Evolutionary conservation across 1,284 basidiomycete genomes (phyloP), one percentile per base, ranked within the genome.

Genomic region (Chalciporus piperatoides): DNA sequence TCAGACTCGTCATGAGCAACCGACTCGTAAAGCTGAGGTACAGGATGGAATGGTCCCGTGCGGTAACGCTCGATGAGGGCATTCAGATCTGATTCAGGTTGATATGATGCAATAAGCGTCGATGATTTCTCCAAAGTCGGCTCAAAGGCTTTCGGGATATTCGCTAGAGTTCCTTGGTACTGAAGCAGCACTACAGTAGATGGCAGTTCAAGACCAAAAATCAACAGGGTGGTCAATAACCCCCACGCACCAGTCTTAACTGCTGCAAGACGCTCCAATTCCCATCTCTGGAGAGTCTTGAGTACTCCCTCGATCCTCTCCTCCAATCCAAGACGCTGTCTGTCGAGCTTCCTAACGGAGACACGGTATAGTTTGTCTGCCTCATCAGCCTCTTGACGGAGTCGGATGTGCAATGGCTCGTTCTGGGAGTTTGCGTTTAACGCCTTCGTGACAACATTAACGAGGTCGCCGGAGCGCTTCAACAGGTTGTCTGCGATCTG

Each of bases 1-100:
- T 92, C 90, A 0, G 80, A 80, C 54, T 90, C 81, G 45, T 91
- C 86, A 51, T 90, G 85, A 21, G 85, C 77, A 41, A 92, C 74
- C 3, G 83, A 86, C 65, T 95, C 91, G 65, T 92, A 95, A 9
- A 93, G 73, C 51, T 92, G 90, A 0, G 92, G 79, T 40, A 74
- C 74, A 0, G 92, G 92, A 40, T 87, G 77, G 82, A 95, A 96
- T 0, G 91, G 87, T 0, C 92, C 92, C 1, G 91, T 95, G 48
- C 92, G 82, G 64, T 91, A 90, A 14, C 88, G 84, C 67, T 95
- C 92, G 55, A 96, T 92, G 52, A 94, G 78, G 4, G 84, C 87
- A 17, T 73, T 84, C 52, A 90, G 70, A 67, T 96, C 92, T 1
- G 83, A 81, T 54, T 94, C 90, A 2, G 92, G 92, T 57, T 92